Evolutionary conservation across 768 basidiomycete species (phyloP).

Genomic region (Trametes meyenii): DNA sequence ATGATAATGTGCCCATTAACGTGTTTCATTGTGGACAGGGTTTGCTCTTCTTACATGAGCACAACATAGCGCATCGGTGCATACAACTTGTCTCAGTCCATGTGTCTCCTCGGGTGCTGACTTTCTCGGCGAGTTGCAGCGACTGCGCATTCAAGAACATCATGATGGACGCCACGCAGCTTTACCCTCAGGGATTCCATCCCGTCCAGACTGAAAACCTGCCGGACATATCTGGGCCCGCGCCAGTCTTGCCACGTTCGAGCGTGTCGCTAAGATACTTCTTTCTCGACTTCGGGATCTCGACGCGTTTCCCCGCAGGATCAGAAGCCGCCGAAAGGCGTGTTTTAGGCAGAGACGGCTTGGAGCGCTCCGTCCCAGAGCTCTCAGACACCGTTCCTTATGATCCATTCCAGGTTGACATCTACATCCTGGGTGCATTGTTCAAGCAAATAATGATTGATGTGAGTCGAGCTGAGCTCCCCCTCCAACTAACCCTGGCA

Average conservation of each 20-base stretch:
- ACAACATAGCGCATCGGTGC: slow-evolving; percentile 29
- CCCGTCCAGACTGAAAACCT: not conserved
- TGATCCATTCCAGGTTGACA: slow-evolving; percentile 1
- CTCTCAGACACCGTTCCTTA: not conserved
- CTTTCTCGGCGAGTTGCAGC: slow-evolving; percentile 17
- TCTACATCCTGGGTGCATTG: not conserved
- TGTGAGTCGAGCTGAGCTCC: too few relatives aligned
- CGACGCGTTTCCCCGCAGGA: not conserved
- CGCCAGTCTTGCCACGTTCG: not conserved
- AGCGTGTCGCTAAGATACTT: not conserved
- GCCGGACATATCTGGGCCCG: not conserved
- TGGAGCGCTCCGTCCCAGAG: not conserved
- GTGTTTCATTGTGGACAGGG: slow-evolving; percentile 26
- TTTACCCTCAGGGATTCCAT: slow-evolving; percentile 27
- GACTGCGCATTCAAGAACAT: slow-evolving; percentile 26
- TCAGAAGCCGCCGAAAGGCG: not conserved
- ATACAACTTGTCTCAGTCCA: not conserved
- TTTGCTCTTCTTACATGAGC: slow-evolving; percentile 26
- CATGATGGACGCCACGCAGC: slow-evolving; percentile 24
- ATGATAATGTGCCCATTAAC: too few relatives aligned
- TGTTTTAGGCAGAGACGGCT: not conserved
- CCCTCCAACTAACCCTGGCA: too few relatives aligned
- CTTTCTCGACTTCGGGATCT: not conserved
- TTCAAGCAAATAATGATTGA: not conserved
- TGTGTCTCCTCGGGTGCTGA: not conserved